phyloP scores from a whole-genome alignment of 192 early-diverging fungal species.

The Coemansia sp. region DNA sequence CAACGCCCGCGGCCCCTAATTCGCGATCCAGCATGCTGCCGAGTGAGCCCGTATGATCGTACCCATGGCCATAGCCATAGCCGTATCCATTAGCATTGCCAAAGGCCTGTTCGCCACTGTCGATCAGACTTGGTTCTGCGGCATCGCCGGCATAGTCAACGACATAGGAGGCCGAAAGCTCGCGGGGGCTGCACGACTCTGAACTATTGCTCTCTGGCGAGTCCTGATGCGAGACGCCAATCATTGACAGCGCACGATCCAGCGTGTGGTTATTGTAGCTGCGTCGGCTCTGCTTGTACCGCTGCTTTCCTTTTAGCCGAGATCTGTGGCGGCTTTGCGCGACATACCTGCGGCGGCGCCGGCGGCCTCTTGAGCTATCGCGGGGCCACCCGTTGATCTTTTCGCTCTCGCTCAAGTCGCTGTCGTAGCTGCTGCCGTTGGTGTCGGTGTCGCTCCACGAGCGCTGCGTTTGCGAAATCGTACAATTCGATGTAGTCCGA shows the following conservation, averaged over 20 bases:
- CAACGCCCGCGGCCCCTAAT: too few species aligned
- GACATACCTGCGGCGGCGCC: not conserved
- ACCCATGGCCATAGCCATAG: too few species aligned
- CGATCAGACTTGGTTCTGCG: too few species aligned
- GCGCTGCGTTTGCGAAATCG: not conserved
- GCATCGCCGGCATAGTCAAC: too few species aligned
- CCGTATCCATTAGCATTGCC: too few species aligned
- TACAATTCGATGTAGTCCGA: not conserved
- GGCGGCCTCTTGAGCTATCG: not conserved
- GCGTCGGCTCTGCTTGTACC: not conserved
- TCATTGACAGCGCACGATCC: slow-evolving; percentile 49
- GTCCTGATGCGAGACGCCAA: slow-evolving; percentile 37
- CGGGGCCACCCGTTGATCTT: slow-evolving; percentile 1
- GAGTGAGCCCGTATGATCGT: too few species aligned
- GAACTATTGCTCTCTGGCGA: slow-evolving; percentile 22
- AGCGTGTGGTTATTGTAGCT: slow-evolving; percentile 26
- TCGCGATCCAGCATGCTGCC: too few species aligned
- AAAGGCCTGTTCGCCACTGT: too few species aligned
- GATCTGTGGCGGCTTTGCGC: too few species aligned
- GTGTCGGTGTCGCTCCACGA: slow-evolving; percentile 27
- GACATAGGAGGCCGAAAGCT: too few species aligned
- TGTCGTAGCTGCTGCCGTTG: slow-evolving; percentile 1
- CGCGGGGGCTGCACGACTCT: too few species aligned
- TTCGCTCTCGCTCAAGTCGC: slow-evolving; percentile 9
- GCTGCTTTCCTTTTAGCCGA: too few species aligned